A percentile compares a stretch with the other conserved stretches of the same genome.
Conservation (phyloP, 495 filamentous ascomycete genomes). For the Trichoderma parareesei region DNA sequence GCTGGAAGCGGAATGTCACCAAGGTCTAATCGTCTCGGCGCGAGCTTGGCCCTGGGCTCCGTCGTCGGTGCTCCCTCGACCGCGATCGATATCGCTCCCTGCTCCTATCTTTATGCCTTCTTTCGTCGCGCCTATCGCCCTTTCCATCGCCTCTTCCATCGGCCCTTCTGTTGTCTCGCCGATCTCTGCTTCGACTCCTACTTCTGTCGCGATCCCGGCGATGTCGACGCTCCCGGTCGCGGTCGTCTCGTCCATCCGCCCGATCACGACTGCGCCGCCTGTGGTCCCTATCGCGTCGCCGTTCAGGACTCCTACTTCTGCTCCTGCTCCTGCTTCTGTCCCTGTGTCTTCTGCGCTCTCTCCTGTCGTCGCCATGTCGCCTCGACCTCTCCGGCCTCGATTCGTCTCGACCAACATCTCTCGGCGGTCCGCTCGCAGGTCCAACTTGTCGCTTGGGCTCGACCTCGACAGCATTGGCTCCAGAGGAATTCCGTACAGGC, state of each 20-base stretch:
- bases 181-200: constrained; percentile 31
- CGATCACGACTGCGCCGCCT: constrained; percentile 14
- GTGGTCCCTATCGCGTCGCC: constrained; percentile 15
- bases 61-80: constrained; percentile 11
- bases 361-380: constrained; percentile 24
- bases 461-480: constrained; percentile 42
- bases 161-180: constrained; percentile 13
- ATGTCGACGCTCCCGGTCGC: constrained; percentile 5
- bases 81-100: constrained; percentile 17
- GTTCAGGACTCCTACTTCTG: constrained; percentile 15
- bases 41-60: constrained; percentile 12
- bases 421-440: neutral
- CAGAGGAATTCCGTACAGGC: constrained; percentile 38
- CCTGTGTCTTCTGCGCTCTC: constrained; percentile 29
- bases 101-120: constrained; percentile 24
- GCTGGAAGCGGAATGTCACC: neutral
- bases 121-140: neutral
- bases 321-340: constrained; percentile 19
- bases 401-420: neutral
- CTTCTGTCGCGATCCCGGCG: constrained; percentile 24
- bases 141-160: constrained; percentile 2
- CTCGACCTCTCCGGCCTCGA: constrained; percentile 15
- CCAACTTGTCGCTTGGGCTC: constrained; percentile 17
- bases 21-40: neutral
- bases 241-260: neutral